These are phyloP conservation scores for Hippophae tibetana DNA, from an alignment of 306 rosid genomes.

Conservation along the genomic window DNA sequence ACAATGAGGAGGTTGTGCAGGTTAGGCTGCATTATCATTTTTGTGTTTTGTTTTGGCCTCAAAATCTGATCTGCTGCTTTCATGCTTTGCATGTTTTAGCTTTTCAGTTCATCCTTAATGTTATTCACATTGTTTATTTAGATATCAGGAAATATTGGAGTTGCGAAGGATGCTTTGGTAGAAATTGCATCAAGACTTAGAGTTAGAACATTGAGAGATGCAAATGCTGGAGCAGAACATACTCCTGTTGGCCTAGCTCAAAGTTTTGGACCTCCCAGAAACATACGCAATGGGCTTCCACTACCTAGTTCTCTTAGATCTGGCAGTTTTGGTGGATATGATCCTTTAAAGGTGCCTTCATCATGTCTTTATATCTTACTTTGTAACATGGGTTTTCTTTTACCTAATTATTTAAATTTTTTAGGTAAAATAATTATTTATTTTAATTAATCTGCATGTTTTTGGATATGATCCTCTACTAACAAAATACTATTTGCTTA, in stretches of 20 bases:
- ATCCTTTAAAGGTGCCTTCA: constrained; percentile 19
- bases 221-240: constrained; percentile 23
- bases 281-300: constrained; percentile 16
- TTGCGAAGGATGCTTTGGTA: constrained; percentile 26
- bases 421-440: no score
- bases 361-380: no score
- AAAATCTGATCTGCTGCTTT: neutral
- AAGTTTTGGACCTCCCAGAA: constrained; percentile 13
- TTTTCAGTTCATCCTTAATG: neutral
- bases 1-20: constrained; percentile 33
- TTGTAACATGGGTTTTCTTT: no score
- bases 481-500: neutral
- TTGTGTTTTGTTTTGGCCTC: no score
- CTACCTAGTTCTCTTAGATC: constrained; percentile 19
- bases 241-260: constrained; percentile 14
- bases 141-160: constrained; percentile 25
- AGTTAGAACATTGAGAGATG: constrained; percentile 26
- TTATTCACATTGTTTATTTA: constrained; percentile 1
- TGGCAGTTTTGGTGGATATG: constrained; percentile 21
- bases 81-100: neutral
- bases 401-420: no score
- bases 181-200: constrained; percentile 35
- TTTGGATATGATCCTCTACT: neutral
- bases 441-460: neutral
- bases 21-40: neutral